Base-by-base conservation (phyloP, 208 protist genomes). In the Trypanosoma melophagium region DNA sequence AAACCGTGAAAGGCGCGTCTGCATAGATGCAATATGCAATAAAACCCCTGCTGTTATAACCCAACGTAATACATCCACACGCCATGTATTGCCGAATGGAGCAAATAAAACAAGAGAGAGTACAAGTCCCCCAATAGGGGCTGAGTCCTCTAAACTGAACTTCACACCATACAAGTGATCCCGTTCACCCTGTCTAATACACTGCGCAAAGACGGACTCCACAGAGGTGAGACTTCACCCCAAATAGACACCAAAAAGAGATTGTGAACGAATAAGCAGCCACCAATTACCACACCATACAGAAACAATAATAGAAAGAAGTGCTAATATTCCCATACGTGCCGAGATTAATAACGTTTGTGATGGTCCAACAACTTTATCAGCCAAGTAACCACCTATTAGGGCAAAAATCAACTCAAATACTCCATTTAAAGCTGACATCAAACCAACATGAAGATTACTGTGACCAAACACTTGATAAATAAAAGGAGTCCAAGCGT, bases 101-200 rank as follows among this genome's bases (percentile, higher is more conserved):
- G 65, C 21, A 71, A 77, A 87, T 25, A 91, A 70, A 14, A 82
- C 21, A 21, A 84, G 77, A 42, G 77, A 83, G 3, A 81, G 17
- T 9, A 86, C 28, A 40, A 87, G 72, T 0, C 85, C 85, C 1
- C 74, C 69, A 54, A 91, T 84, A 9, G 85, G 85, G 16, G 80
- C 85, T 3, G 77, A 51, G 1, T 80, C 74, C 65, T 91, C 85
- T 21, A 79, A 74, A 55, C 76, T 84, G 55, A 87, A 88, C 60
- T 91, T 91, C 14, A 91, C 60, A 60, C 82, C 84, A 71, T 91
- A 91, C 7, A 91, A 69, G 8, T 69, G 77, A 51, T 91, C 85
- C 3, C 85, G 71, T 60, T 91, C 80, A 25, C 81, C 81, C 12
- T 65, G 74, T 47, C 70, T 71, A 52, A 87, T 51, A 49, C 81